Base-by-base conservation (phyloP, 179 eudicot species). In the Spergularia azorica region DNA sequence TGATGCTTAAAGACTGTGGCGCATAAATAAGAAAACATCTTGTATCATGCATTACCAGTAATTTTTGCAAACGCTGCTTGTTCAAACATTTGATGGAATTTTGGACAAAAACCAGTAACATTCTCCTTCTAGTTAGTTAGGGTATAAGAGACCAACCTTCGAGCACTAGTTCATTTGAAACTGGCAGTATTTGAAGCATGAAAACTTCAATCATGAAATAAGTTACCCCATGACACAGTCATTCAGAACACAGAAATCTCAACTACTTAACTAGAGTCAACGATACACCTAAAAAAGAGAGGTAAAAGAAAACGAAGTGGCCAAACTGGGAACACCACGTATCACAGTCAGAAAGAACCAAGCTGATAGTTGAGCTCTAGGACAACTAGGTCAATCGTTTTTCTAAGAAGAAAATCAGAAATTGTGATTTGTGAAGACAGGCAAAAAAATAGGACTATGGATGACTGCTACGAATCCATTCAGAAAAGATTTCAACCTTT, bases 401-500 rank as follows among this genome's bases (percentile, higher is more conserved):
- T n/a, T 41, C 5, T 43, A 0, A 6, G 9, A 66, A 6, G 70
- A 66, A 66, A 39, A 16, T 18, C 36, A 41, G 41, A 41, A 15
- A 73, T 12, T 8, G 16, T 46, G 20, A 50, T 26, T 26, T 26
- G 32, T 26, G 32, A 26, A 39, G 39, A 46, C 67, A 17, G 9
- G 6, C 39, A 43, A 51, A 43, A 21, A 43, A 61, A 15, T 26
- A 43, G 36, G 60, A n/a, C 20, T 11, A 6, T 6, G 14, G 14
- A 50, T 21, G 46, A 51, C 13, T 62, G 59, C 46, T 62, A 66
- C 38, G 3, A 66, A 41, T 66, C 70, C 54, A 43, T 66, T 66
- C 48, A 39, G 70, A 41, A 50, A 67, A 46, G 73, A 51, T 48
- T 70, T 62, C 36, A 72, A 95, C 99, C 98, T 94, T 93, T 79